Evolutionary conservation across 2,329 filamentous ascomycete genomes (phyloP).

Genomic region (Exophiala aquamarina): DNA sequence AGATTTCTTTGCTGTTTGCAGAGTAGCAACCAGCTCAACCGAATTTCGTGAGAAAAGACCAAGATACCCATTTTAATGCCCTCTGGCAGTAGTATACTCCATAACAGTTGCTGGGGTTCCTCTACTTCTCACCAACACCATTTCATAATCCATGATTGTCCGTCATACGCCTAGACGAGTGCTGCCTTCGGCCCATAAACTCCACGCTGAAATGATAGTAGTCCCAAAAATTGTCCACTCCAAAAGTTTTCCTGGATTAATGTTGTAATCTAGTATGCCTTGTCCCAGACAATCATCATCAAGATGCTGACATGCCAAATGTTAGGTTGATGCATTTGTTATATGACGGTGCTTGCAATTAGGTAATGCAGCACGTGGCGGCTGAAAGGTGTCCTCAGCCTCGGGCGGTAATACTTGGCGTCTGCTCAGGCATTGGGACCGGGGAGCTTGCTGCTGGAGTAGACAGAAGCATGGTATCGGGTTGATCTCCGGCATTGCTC

Average conservation of each 20-base stretch:
- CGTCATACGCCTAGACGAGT: slow-evolving; percentile 2
- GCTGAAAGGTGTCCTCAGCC: too few relatives aligned
- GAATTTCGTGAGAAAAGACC: too few relatives aligned
- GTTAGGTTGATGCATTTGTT: too few relatives aligned
- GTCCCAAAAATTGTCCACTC: slow-evolving; percentile 4
- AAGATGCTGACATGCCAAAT: too few relatives aligned
- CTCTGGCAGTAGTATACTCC: too few relatives aligned
- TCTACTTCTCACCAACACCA: background rate
- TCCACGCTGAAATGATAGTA: slow-evolving; percentile 23
- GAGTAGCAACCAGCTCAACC: too few relatives aligned
- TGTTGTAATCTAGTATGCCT: background rate
- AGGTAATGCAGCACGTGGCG: too few relatives aligned
- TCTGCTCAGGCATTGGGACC: slow-evolving; percentile 37
- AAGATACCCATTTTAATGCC: too few relatives aligned
- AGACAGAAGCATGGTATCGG: slow-evolving; percentile 44
- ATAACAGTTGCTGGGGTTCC: too few relatives aligned
- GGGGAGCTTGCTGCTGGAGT: slow-evolving; percentile 54
- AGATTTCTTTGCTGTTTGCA: too few relatives aligned
- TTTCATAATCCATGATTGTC: background rate
- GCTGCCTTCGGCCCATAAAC: slow-evolving; percentile 7
- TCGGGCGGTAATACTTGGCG: slow-evolving; percentile 41
- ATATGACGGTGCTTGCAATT: too few relatives aligned
- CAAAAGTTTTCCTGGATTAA: slow-evolving; percentile 7
- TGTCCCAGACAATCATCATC: too few relatives aligned
- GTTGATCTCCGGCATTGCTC: slow-evolving; percentile 52